Percentiles rank a stretch among this genome's conserved stretches.
phyloP scores from a whole-genome alignment of 306 rosid genomes.

The Adenanthera pavonina region DNA sequence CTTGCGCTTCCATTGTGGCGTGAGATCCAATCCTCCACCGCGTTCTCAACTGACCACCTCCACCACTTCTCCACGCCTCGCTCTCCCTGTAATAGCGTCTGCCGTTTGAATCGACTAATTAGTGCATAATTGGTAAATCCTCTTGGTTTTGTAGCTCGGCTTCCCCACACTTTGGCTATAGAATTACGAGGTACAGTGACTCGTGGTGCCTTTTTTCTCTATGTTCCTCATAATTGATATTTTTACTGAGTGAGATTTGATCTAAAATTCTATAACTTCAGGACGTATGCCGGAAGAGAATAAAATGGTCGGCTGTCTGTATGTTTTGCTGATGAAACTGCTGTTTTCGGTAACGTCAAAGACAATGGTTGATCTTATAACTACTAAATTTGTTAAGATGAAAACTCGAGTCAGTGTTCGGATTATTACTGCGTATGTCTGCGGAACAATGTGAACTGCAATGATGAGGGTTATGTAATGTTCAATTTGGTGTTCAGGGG shows the following conservation, averaged over 20 bases:
- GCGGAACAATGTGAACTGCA: slow-evolving; percentile 26
- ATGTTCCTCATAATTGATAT: slow-evolving; percentile 20
- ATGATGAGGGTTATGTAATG: background rate
- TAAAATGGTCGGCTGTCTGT: background rate
- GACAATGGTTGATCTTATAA: slow-evolving; percentile 1
- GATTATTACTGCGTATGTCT: slow-evolving; percentile 15
- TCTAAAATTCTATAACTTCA: slow-evolving; percentile 30
- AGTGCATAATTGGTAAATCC: slow-evolving; percentile 14
- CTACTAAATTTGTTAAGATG: background rate
- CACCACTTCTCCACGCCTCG: slow-evolving; percentile 24
- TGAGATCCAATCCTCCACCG: slow-evolving; percentile 52
- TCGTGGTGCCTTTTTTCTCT: slow-evolving; percentile 15
- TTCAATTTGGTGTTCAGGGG: slow-evolving; percentile 25
- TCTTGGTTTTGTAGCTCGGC: slow-evolving; percentile 20
- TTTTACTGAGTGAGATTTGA: slow-evolving; percentile 9
- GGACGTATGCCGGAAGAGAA: background rate
- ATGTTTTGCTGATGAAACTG: slow-evolving; percentile 11
- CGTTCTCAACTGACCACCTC: slow-evolving; percentile 58
- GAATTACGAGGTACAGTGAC: slow-evolving; percentile 38
- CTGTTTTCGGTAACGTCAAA: background rate
- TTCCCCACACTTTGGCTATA: background rate
- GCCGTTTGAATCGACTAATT: slow-evolving; percentile 24
- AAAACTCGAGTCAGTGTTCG: slow-evolving; percentile 10
- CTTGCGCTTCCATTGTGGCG: slow-evolving; percentile 26
- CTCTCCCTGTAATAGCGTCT: background rate